Conservation (phyloP, 2,329 filamentous ascomycete species). For the Ambrosiella cleistominuta region DNA sequence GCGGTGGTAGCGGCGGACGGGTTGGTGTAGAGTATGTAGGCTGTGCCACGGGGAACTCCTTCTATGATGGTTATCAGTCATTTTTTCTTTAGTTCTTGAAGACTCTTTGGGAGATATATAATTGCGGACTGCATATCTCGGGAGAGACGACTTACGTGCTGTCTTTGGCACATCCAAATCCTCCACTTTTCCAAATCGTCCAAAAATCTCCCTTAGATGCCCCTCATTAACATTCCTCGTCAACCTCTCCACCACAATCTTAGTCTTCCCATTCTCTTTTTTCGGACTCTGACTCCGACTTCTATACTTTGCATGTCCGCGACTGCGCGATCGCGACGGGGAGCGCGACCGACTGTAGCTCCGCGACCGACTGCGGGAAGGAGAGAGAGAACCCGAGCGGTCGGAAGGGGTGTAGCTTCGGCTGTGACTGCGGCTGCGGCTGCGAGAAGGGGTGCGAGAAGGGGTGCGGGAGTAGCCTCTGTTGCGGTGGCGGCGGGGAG, state of each 20-base stretch:
- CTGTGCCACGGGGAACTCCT: conserved; percentile 79
- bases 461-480: not conserved
- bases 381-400: conserved; percentile 15
- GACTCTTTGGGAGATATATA: not conserved
- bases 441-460: not conserved
- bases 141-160: conserved; percentile 42
- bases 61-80: conserved; percentile 30
- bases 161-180: conserved; percentile 86
- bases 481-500: not conserved
- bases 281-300: conserved; percentile 17
- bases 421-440: not conserved
- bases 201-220: conserved; percentile 84
- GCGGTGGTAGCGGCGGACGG: conserved; percentile 69
- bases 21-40: conserved; percentile 71
- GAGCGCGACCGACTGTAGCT: conserved; percentile 12
- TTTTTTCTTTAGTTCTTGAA: not conserved
- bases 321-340: conserved; percentile 11
- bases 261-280: conserved; percentile 3
- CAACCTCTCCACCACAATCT: conserved; percentile 92
- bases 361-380: conserved; percentile 18
- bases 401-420: conserved; percentile 5
- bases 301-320: conserved; percentile 18
- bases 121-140: not conserved
- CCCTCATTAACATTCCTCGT: conserved; percentile 86
- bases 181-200: conserved; percentile 66